Base-by-base conservation (phyloP, 305 asterid species). In the Vinca major region DNA sequence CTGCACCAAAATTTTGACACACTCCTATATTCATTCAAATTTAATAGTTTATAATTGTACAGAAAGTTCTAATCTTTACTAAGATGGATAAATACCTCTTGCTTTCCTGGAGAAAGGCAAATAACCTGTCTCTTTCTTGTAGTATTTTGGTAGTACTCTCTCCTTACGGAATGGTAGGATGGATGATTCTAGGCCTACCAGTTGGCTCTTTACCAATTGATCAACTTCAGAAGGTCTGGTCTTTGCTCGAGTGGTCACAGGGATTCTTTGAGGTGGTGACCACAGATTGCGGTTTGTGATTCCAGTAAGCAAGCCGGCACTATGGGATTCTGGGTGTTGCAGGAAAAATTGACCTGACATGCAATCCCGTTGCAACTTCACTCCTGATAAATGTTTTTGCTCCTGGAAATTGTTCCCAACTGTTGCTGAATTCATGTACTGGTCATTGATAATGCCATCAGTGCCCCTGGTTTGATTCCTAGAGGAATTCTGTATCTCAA, bases 1-100 rank as follows among this genome's bases (percentile, higher is more conserved):
- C 95, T 92, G 92, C 75, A 75, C 62, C 75, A 73, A 51, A 68
- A 64, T n/a, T 41, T 58, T 5, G 49, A 58, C 75, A 68, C 47
- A 62, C 60, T 70, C 58, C 54, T n/a, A 65, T 70, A 65, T 48
- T 66, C 45, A 74, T 76, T 36, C 49, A 36, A 67, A 49, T 51
- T 61, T n/a, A 54, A 67, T 37, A 62, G 10, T 37, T 53, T n/a
- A 67, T n/a, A 71, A 60, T 21, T 44, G 14, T 37, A 10, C 53
- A 70, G 37, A 8, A 16, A 67, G 45, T 64, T 65, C 21, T 39
- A 33, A 52, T 61, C 67, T 73, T 8, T 65, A 40, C 62, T 61
- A 41, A 64, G 10, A 69, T 47, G 67, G 61, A 65, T 73, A 69
- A 26, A 64, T 81, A 89, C 93, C 91, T 79, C 66, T 64, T 70